Evolutionary conservation across 306 rosid genomes (phyloP).

Genomic region (Glycyrrhiza uralensis): DNA sequence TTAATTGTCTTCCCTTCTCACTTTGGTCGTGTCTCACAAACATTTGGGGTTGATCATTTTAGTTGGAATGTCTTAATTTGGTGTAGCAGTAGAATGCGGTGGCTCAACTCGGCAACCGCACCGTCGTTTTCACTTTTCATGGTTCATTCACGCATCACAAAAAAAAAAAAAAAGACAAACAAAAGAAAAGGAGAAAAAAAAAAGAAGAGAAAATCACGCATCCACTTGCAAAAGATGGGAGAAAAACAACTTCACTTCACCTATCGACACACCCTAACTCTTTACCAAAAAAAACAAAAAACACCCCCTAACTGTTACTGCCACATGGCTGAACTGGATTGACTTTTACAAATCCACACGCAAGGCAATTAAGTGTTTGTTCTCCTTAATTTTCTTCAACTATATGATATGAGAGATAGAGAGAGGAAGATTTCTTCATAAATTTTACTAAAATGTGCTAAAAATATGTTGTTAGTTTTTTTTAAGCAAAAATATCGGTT

Average conservation of each 20-base stretch:
- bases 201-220: not conserved
- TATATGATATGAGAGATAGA: not conserved
- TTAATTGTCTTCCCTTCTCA: not conserved
- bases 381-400: not conserved
- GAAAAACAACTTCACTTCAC: too few species aligned
- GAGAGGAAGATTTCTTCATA: not conserved
- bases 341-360: not conserved
- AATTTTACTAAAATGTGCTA: too few species aligned
- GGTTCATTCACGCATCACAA: not conserved
- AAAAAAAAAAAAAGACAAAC: not conserved
- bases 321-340: too few species aligned
- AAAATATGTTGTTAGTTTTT: too few species aligned
- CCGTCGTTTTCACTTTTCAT: conserved; percentile 20
- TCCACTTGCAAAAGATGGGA: too few species aligned
- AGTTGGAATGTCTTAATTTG: conserved; percentile 1
- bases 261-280: not conserved
- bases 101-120: not conserved
- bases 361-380: not conserved
- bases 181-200: too few species aligned
- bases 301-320: too few species aligned
- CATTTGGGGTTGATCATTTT: not conserved
- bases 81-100: not conserved
- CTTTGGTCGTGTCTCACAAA: not conserved
- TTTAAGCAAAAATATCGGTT: too few species aligned
- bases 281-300: too few species aligned